Conservation (phyloP, 495 filamentous ascomycete genomes). For the Hyaloscypha finlandica region DNA sequence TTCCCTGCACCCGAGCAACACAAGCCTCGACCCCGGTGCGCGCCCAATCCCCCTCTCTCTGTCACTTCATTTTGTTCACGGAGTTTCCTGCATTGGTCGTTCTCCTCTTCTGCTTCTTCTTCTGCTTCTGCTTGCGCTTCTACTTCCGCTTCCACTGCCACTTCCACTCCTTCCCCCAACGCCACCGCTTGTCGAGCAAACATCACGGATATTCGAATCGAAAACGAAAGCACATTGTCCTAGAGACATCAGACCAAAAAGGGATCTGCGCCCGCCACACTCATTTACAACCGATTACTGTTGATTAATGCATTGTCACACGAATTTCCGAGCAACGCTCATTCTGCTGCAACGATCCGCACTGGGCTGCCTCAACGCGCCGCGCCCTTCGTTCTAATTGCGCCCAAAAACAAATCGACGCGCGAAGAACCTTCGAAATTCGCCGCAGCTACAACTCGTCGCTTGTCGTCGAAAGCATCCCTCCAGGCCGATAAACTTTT, state of each 20-base stretch:
- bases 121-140: too few relatives aligned
- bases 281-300: conserved; percentile 7
- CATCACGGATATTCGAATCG: background rate
- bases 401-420: background rate
- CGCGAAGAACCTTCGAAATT: conserved; percentile 5
- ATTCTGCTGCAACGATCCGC: conserved; percentile 14
- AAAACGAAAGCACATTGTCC: background rate
- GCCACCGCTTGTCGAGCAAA: background rate
- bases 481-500: conserved; percentile 4
- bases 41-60: background rate
- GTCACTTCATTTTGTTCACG: background rate
- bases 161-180: background rate
- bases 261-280: conserved; percentile 5
- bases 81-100: background rate
- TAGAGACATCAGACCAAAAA: background rate
- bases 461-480: background rate
- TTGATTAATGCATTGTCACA: conserved; percentile 22
- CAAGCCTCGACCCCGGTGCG: too few relatives aligned
- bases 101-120: background rate
- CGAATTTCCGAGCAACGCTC: conserved; percentile 12
- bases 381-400: background rate
- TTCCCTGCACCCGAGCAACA: too few relatives aligned
- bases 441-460: background rate
- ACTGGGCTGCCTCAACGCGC: conserved; percentile 8
- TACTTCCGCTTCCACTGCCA: too few relatives aligned